A percentile compares a stretch with the other conserved stretches of the same genome.
Conservation (phyloP, 805 yeast species). For the Lachancea nothofagi region DNA sequence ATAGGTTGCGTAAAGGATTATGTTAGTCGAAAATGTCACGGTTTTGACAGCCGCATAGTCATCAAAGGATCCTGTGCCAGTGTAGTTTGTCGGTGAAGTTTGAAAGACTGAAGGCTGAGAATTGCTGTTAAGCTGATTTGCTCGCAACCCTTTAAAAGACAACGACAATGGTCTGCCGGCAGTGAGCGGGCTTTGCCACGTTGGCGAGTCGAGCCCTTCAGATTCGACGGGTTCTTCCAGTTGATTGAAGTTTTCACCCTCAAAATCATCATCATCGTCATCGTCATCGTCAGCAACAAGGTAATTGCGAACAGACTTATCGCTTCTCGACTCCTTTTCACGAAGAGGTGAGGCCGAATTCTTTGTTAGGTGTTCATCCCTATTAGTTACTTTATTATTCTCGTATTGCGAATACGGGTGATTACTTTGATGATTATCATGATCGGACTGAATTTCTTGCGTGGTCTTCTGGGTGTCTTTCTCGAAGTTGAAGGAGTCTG, state of each 20-base stretch:
- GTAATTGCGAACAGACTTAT: neutral
- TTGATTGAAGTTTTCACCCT: constrained; percentile 27
- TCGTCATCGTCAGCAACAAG: constrained; percentile 1
- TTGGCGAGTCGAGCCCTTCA: constrained; percentile 17
- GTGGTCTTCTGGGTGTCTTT: no score
- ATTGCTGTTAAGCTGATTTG: constrained; percentile 44
- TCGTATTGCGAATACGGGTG: no score
- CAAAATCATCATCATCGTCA: constrained; percentile 21
- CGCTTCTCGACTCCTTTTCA: neutral
- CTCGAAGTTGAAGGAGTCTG: constrained; percentile 6
- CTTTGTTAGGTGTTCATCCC: no score
- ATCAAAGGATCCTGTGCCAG: neutral
- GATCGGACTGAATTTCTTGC: no score
- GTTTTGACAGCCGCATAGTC: constrained; percentile 1
- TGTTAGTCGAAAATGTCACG: constrained; percentile 72
- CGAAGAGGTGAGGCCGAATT: no score
- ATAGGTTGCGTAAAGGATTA: constrained; percentile 80
- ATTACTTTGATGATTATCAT: no score
- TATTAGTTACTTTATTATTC: no score
- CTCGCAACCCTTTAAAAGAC: constrained; percentile 60
- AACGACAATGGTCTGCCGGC: constrained; percentile 36
- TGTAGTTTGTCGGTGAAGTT: constrained; percentile 3
- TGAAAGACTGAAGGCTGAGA: constrained; percentile 1
- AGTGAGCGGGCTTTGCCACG: constrained; percentile 14
- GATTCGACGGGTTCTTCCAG: constrained; percentile 8